A percentile compares a stretch with the other conserved stretches of the same genome.
Conservation (phyloP, 192 early-diverging fungal genomes). For the Entrophospora sp. region DNA sequence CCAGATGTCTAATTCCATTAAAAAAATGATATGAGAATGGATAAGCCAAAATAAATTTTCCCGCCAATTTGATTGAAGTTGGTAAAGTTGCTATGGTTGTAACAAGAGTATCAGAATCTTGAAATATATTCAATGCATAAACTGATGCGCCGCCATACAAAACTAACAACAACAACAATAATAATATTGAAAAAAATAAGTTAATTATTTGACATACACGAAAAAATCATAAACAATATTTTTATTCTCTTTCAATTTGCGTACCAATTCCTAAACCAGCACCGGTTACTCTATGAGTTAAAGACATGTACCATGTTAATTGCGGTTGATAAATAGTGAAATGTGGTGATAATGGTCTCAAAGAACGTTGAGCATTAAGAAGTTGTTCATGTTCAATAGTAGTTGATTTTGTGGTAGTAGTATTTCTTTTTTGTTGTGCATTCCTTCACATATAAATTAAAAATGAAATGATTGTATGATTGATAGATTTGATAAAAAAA, state of each 20-base stretch:
- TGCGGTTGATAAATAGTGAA: conserved; percentile 87
- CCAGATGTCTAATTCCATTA: conserved; percentile 84
- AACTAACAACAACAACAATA: conserved; percentile 17
- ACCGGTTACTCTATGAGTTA: conserved; percentile 67
- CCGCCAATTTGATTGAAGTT: conserved; percentile 49
- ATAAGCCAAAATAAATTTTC: conserved; percentile 61
- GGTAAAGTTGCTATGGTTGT: conserved; percentile 60
- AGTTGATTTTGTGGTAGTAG: too few species aligned
- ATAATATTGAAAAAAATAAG: neutral
- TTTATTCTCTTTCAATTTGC: conserved; percentile 15
- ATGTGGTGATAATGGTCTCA: conserved; percentile 78
- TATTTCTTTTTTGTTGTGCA: too few species aligned
- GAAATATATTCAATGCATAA: conserved; percentile 57
- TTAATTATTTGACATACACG: neutral
- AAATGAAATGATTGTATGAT: too few species aligned
- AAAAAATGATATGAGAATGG: conserved; percentile 78
- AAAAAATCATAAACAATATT: neutral
- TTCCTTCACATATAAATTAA: too few species aligned
- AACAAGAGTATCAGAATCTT: conserved; percentile 54
- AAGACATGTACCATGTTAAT: conserved; percentile 72
- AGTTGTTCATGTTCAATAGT: conserved; percentile 28
- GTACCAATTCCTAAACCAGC: conserved; percentile 56
- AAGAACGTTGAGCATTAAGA: conserved; percentile 40
- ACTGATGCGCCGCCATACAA: conserved; percentile 62
- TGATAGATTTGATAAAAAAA: too few species aligned